Base-by-base conservation (phyloP, 495 filamentous ascomycete genomes). In the Penicillium coffeae region DNA sequence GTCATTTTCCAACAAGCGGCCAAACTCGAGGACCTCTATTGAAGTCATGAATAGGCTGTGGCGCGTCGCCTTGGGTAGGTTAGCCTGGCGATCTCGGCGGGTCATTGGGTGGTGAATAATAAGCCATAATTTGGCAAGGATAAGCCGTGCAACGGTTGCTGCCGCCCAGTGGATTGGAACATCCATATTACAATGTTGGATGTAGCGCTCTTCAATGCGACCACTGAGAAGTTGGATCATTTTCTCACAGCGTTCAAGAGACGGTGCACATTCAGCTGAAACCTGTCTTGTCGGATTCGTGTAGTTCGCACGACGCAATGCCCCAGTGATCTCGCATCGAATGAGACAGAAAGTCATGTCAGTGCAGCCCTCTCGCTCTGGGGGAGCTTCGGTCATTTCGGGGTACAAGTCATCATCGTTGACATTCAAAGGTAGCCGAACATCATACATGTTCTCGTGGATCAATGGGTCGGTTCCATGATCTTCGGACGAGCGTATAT, bases 271-370 rank as follows among this genome's bases (percentile, higher is more conserved):
- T 7, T 59, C 45, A 2, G 51, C 55, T 16, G 64, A 46, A 25
- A 60, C 55, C 42, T 49, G 52, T 12, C 54, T 51, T 21, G 54
- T 52, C 9, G 65, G 64, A 35, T 62, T 67, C 19, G 47, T 47
- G 52, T 70, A 63, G 20, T 63, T 63, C 37, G 70, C 59, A 38
- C 66, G 76, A 69, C 73, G 68, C 32, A 76, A 51, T 5, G 60
- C 67, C 32, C 62, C 55, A 5, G 66, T 61, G 15, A 88, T 82
- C 47, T 89, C 84, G 51, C 76, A 85, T 8, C 83, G 77, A 19
- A 88, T 82, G 2, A 95, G 66, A 38, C 77, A 80, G 59, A 94
- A 91, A 1, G 86, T 86, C 80, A 89, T 88, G 42, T 94, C 89
- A 3, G 89, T 93, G 21, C 73, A 80, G 9, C 80, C 83, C 3